Percentiles rank a stretch among this genome's conserved stretches.
phyloP scores from a whole-genome alignment of 2,329 filamentous ascomycete species.

The Pestalotiopsis sp. region DNA sequence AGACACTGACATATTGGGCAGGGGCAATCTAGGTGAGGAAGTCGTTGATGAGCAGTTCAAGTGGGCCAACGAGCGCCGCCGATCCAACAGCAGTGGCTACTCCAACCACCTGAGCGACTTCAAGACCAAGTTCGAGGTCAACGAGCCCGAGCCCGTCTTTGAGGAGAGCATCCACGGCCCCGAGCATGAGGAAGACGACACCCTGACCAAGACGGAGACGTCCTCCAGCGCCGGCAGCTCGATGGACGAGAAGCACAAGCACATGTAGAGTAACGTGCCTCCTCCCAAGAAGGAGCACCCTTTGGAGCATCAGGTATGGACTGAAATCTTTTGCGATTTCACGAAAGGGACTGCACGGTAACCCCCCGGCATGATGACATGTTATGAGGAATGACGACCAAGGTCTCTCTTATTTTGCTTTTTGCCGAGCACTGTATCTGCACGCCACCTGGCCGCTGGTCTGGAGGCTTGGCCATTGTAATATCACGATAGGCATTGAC shows the following conservation, averaged over 20 bases:
- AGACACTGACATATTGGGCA: constrained; percentile 41
- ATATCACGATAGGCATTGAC: constrained; percentile 11
- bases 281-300: too few relatives aligned
- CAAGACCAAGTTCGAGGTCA: constrained; percentile 95
- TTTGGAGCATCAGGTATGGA: background rate
- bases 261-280: constrained; percentile 12
- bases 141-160: constrained; percentile 89
- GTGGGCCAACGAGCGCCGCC: constrained; percentile 83
- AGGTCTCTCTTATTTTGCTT: background rate
- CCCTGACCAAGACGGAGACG: constrained; percentile 58
- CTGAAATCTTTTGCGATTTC: background rate
- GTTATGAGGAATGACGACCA: constrained; percentile 12
- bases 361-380: background rate
- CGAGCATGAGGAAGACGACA: constrained; percentile 58
- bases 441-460: constrained; percentile 5
- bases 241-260: constrained; percentile 49
- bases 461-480: constrained; percentile 15
- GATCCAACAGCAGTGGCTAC: constrained; percentile 85
- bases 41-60: constrained; percentile 83
- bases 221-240: constrained; percentile 65
- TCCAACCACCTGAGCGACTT: constrained; percentile 74
- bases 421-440: constrained; percentile 1
- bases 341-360: background rate
- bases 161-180: constrained; percentile 83
- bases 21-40: constrained; percentile 85